Conservation (phyloP, 495 filamentous ascomycete species). For the Aspergillus kassunensis region DNA sequence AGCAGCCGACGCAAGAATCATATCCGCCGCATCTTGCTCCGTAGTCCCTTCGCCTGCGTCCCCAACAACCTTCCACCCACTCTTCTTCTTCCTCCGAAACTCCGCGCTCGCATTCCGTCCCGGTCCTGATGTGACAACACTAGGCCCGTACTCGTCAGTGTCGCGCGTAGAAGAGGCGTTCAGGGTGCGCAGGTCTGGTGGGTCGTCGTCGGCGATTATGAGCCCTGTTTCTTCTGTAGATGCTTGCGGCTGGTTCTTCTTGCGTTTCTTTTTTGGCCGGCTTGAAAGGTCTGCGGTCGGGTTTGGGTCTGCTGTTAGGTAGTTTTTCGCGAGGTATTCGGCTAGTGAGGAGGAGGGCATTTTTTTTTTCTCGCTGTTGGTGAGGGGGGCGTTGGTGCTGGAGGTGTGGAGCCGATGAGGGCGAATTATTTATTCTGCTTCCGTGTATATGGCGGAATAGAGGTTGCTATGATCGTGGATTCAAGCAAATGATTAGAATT, state of each 20-base stretch:
- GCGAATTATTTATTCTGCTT: too few relatives aligned
- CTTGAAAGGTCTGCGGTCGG: slow-evolving; percentile 26
- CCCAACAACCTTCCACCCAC: slow-evolving; percentile 71
- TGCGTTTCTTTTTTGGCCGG: slow-evolving; percentile 70
- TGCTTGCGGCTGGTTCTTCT: too few relatives aligned
- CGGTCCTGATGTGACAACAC: slow-evolving; percentile 45
- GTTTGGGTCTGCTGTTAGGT: slow-evolving; percentile 69
- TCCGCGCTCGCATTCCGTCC: too few relatives aligned
- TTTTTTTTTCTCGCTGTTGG: background rate
- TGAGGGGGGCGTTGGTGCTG: too few relatives aligned
- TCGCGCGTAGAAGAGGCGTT: slow-evolving; percentile 35
- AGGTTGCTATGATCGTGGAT: too few relatives aligned
- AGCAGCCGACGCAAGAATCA: slow-evolving; percentile 72
- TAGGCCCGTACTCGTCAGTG: slow-evolving; percentile 40
- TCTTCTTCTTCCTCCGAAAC: slow-evolving; percentile 75
- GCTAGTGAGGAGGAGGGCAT: slow-evolving; percentile 53
- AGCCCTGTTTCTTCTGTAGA: slow-evolving; percentile 60
- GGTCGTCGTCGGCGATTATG: slow-evolving; percentile 89
- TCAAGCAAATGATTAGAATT: too few relatives aligned
- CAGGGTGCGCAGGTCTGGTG: slow-evolving; percentile 59
- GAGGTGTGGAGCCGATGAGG: too few relatives aligned
- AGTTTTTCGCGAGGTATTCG: slow-evolving; percentile 90
- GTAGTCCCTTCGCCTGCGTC: slow-evolving; percentile 18
- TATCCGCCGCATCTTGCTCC: slow-evolving; percentile 69
- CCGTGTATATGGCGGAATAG: too few relatives aligned